Evolutionary conservation across 371 early-diverging fungal genomes (phyloP).

Genomic region (Apophysomyces ossiformis): DNA sequence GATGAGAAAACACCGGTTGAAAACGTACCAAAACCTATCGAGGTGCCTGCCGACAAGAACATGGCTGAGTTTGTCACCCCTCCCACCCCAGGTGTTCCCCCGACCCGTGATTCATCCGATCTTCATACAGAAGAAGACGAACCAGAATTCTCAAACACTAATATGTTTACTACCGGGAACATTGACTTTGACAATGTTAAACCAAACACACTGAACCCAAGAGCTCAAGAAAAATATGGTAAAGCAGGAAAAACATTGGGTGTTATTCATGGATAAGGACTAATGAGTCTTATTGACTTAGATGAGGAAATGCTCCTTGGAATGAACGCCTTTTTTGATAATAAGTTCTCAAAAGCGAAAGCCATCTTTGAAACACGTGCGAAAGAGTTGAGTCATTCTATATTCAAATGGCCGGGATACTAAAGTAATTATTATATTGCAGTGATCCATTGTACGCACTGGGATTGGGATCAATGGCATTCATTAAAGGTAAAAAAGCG

Average conservation of each 20-base stretch:
- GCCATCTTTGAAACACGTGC: constrained; percentile 27
- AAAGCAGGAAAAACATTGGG: constrained; percentile 1
- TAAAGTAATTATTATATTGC: not conserved
- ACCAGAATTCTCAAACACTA: constrained; percentile 14
- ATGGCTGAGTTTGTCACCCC: constrained; percentile 54
- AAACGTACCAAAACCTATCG: constrained; percentile 21
- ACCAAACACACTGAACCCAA: constrained; percentile 51
- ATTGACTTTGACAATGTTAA: constrained; percentile 42
- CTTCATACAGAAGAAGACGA: constrained; percentile 11
- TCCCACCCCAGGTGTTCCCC: constrained; percentile 45
- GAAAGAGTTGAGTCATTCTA: constrained; percentile 22
- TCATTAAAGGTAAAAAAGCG: constrained; percentile 35
- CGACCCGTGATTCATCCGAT: constrained; percentile 14
- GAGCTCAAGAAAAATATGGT: constrained; percentile 59
- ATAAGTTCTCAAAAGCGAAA: constrained; percentile 54
- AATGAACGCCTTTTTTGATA: constrained; percentile 54
- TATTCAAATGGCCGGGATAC: not conserved
- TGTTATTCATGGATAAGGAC: no score
- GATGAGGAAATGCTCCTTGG: constrained; percentile 53
- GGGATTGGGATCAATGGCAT: constrained; percentile 44
- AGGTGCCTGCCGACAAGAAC: constrained; percentile 42
- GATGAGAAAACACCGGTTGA: constrained; percentile 17
- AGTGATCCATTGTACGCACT: constrained; percentile 48
- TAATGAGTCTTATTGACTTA: constrained; percentile 9
- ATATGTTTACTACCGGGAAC: constrained; percentile 29